phyloP scores from a whole-genome alignment of 129 eudicot genomes.

The Chrysanthemum lavandulifolium region DNA sequence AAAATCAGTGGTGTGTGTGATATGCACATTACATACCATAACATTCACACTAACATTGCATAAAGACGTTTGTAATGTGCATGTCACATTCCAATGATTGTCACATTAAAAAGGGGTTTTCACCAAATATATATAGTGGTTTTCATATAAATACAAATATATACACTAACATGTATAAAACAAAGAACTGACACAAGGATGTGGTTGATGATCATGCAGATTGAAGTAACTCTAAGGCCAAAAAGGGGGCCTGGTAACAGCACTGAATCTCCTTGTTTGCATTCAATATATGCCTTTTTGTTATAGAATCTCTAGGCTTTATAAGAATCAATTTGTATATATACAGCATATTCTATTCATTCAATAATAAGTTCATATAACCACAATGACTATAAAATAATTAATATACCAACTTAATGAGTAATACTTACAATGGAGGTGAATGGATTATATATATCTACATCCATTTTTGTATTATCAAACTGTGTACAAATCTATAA shows the following conservation, averaged over 20 bases:
- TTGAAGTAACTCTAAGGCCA: slow-evolving; percentile 17
- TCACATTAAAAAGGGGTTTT: too few species aligned
- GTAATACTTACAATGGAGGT: slow-evolving; percentile 36
- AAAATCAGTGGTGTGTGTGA: too few species aligned
- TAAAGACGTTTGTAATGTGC: too few species aligned
- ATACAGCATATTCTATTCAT: slow-evolving; percentile 4
- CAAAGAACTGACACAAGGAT: slow-evolving; percentile 16
- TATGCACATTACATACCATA: too few species aligned
- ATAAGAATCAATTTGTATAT: slow-evolving; percentile 13
- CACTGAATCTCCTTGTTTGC: slow-evolving; percentile 20
- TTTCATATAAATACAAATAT: not conserved
- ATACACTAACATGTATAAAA: not conserved
- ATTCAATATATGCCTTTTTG: slow-evolving; percentile 26
- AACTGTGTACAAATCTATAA: slow-evolving; percentile 44
- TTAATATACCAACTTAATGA: slow-evolving; percentile 24
- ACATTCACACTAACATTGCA: too few species aligned
- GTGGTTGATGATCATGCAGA: slow-evolving; percentile 20
- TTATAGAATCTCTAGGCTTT: slow-evolving; percentile 18
- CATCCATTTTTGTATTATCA: slow-evolving; percentile 36
- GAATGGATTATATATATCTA: slow-evolving; percentile 38
- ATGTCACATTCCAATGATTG: too few species aligned
- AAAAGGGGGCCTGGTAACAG: slow-evolving; percentile 23
- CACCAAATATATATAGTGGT: not conserved
- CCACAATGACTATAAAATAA: not conserved
- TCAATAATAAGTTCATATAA: slow-evolving; percentile 16